Base-by-base conservation (phyloP, 1,284 basidiomycete genomes). In the Volvariella volvacea region DNA sequence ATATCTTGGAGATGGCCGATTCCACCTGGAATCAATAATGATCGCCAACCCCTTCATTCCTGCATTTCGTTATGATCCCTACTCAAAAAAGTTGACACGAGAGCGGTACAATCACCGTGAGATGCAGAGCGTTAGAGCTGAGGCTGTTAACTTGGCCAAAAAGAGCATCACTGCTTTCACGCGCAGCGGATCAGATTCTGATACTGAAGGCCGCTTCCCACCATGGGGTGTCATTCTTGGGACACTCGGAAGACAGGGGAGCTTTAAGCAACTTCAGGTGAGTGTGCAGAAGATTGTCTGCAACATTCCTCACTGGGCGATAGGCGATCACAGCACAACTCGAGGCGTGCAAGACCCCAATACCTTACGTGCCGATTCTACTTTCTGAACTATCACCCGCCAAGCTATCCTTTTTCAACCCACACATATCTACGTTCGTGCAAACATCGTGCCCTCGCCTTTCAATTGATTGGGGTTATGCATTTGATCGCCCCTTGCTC, bases 11-110 rank as follows among this genome's bases (percentile, higher is more conserved):
- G 96, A 99, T 58, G 96, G 96, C 15, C 83, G 96, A 10, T 99
- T 99, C 70, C 96, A 99, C 60, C 77, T 99, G 14, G 96, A 99
- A 64, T 89, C 90, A 10, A 94, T 98, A 61, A 99, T 99, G 96
- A 98, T 99, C 49, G 92, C 92, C 22, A 99, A 99, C 62, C 96
- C 96, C 0, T 67, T 76, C n/a, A 78, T 98, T 17, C 92, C 95
- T 9, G 94, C 96, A 0, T 99, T 97, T 71, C 81, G 96, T 22
- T 99, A 98, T 65, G 96, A 99, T 58, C 96, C 96, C 3, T 99
- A 99, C 64, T 92, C 92, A 22, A 99, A 99, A 64, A 94, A 94
- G 57, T 76, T 99, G 46, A 98, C 95, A 3, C 70, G 92, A 50
- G 96, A 99, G 61, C 74, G 82, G 3, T 99, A 99, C 58, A 79